A percentile compares a stretch with the other conserved stretches of the same genome.
Evolutionary conservation across 2,329 filamentous ascomycete species (phyloP).

Genomic region (Zasmidium angulare): DNA sequence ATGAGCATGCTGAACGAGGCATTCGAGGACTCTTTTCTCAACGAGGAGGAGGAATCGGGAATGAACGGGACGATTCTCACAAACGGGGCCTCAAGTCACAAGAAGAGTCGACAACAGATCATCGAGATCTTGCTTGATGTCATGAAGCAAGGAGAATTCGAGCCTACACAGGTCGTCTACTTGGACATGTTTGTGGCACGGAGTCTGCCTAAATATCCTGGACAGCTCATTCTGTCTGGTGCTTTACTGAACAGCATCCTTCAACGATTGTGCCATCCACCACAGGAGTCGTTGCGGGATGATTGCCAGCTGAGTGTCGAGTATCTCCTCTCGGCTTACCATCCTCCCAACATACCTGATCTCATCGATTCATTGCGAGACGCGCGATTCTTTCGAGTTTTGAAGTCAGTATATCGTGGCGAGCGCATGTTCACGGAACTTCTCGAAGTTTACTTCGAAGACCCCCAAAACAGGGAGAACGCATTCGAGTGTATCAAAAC

Average conservation of each 20-base stretch:
- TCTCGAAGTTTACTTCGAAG: conserved; percentile 79
- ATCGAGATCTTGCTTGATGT: conserved; percentile 87
- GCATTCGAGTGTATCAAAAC: conserved; percentile 79
- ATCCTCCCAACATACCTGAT: conserved; percentile 74
- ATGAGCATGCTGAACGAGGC: conserved; percentile 95
- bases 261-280: conserved; percentile 79
- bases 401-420: conserved; percentile 82
- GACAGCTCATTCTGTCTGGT: conserved; percentile 88
- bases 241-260: conserved; percentile 80
- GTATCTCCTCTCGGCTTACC: conserved; percentile 90
- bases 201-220: conserved; percentile 93
- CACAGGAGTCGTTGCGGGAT: conserved; percentile 75
- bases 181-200: conserved; percentile 98
- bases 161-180: conserved; percentile 81
- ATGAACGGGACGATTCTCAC: conserved; percentile 25
- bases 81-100: conserved; percentile 32
- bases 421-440: conserved; percentile 79
- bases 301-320: conserved; percentile 97
- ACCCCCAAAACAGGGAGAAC: conserved; percentile 69
- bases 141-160: conserved; percentile 77
- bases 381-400: conserved; percentile 83
- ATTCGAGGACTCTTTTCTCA: conserved; percentile 92
- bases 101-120: conserved; percentile 83
- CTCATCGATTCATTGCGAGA: conserved; percentile 76
- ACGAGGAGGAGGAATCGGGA: conserved; percentile 59